These are phyloP conservation scores for Penicillium pancosmium DNA, from an alignment of 495 filamentous ascomycete species.

Conservation along the genomic window DNA sequence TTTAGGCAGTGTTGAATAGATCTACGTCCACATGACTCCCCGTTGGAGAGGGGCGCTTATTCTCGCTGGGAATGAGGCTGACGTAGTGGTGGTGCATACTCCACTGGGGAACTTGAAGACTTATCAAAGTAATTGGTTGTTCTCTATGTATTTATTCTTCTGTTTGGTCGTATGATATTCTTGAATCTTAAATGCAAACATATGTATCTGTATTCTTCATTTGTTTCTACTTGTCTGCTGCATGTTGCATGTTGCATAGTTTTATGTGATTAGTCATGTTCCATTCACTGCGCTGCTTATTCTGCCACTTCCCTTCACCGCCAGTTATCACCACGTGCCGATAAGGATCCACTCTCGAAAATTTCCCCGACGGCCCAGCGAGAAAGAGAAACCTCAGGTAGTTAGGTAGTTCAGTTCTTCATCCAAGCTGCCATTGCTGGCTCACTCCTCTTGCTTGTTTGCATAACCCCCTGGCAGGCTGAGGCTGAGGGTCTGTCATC, in stretches of 20 bases:
- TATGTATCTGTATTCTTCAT: too few relatives aligned
- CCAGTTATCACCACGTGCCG: constrained; percentile 51
- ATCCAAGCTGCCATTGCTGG: constrained; percentile 36
- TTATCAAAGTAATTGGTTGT: too few relatives aligned
- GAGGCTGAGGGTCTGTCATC: constrained; percentile 16
- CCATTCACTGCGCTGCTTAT: not conserved
- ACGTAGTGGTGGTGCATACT: too few relatives aligned
- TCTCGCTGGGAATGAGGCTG: too few relatives aligned
- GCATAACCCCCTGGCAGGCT: constrained; percentile 19
- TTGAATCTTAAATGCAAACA: too few relatives aligned
- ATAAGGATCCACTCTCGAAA: constrained; percentile 54
- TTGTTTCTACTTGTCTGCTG: too few relatives aligned
- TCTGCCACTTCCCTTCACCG: not conserved
- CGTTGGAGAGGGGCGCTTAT: too few relatives aligned
- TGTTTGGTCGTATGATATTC: too few relatives aligned
- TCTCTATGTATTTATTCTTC: too few relatives aligned
- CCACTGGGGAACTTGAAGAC: too few relatives aligned
- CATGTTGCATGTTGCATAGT: too few relatives aligned
- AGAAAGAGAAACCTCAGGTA: constrained; percentile 11
- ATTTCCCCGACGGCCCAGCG: constrained; percentile 39
- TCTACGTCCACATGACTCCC: not conserved
- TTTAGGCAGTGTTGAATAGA: not conserved
- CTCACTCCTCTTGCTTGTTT: constrained; percentile 26
- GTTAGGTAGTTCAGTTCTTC: constrained; percentile 12
- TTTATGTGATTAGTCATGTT: too few relatives aligned